Conservation (phyloP, 139 green algal genomes). For the Eudorina sp. region DNA sequence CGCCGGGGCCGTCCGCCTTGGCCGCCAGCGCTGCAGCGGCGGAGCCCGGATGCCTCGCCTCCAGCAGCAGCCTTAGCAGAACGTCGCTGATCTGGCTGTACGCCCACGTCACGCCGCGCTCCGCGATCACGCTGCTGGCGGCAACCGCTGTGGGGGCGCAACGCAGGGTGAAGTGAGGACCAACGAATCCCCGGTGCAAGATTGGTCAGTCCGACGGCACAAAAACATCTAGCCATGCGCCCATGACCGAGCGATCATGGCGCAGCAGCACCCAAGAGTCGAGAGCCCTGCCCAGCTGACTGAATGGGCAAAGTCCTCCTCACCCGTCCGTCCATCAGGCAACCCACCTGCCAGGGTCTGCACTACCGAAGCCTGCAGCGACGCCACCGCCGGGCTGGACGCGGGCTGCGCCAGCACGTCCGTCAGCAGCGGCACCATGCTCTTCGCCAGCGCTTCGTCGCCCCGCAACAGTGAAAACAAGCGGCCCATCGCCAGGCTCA, state of each 20-base stretch:
- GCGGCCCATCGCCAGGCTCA: slow-evolving; percentile 48
- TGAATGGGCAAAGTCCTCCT: too few species aligned
- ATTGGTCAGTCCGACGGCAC: too few species aligned
- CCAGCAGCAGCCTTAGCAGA: slow-evolving; percentile 54
- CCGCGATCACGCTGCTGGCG: not conserved
- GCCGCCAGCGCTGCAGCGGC: slow-evolving; percentile 1
- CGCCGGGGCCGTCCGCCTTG: not conserved
- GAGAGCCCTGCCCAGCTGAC: too few species aligned
- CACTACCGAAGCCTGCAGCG: slow-evolving; percentile 39
- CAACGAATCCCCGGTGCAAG: too few species aligned
- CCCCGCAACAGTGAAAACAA: slow-evolving; percentile 51
- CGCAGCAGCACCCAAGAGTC: too few species aligned
- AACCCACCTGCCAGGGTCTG: slow-evolving; percentile 43
- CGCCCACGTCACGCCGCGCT: slow-evolving; percentile 10
- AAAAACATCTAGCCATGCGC: too few species aligned
- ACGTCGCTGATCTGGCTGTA: slow-evolving; percentile 56
- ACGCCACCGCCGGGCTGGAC: not conserved
- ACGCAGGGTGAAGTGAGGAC: not conserved
- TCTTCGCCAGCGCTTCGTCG: slow-evolving; percentile 15
- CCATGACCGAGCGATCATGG: too few species aligned
- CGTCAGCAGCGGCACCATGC: slow-evolving; percentile 48
- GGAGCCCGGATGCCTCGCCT: not conserved
- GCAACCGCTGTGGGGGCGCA: slow-evolving; percentile 25
- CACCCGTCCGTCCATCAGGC: too few species aligned
- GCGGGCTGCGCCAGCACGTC: slow-evolving; percentile 39